These are phyloP conservation scores for Lentinula sp. DNA, from an alignment of 768 basidiomycete species.

Conservation along the genomic window DNA sequence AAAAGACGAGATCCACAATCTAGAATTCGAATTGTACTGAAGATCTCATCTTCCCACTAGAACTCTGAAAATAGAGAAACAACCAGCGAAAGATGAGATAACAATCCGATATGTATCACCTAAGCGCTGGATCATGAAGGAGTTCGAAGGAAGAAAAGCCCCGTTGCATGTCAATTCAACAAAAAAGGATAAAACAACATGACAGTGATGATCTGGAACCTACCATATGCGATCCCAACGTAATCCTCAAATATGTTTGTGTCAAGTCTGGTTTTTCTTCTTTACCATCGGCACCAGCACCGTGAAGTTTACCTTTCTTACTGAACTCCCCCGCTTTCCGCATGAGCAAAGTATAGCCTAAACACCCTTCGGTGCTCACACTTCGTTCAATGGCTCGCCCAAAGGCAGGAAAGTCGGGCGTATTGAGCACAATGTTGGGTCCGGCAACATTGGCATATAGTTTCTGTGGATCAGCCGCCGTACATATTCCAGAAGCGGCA, in stretches of 20 bases:
- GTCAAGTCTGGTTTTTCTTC: background rate
- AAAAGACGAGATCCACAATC: too few species aligned
- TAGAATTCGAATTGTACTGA: too few species aligned
- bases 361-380: constrained; percentile 12
- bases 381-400: constrained; percentile 16
- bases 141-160: background rate
- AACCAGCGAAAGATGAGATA: too few species aligned
- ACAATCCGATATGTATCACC: too few species aligned
- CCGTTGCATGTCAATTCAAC: background rate
- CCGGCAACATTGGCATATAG: constrained; percentile 17
- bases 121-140: too few species aligned
- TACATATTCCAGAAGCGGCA: background rate
- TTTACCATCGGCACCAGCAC: background rate
- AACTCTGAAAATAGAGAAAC: too few species aligned
- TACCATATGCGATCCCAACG: constrained; percentile 13
- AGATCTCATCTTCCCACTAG: too few species aligned
- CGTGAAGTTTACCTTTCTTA: background rate
- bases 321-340: constrained; percentile 14
- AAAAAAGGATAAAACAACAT: background rate
- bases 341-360: constrained; percentile 13
- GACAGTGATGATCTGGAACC: background rate
- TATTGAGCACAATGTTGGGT: constrained; percentile 13
- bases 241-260: constrained; percentile 17
- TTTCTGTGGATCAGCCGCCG: background rate
- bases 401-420: constrained; percentile 16